Base-by-base conservation (phyloP, 2,329 filamentous ascomycete species). In the Exophiala xenobiotica region DNA sequence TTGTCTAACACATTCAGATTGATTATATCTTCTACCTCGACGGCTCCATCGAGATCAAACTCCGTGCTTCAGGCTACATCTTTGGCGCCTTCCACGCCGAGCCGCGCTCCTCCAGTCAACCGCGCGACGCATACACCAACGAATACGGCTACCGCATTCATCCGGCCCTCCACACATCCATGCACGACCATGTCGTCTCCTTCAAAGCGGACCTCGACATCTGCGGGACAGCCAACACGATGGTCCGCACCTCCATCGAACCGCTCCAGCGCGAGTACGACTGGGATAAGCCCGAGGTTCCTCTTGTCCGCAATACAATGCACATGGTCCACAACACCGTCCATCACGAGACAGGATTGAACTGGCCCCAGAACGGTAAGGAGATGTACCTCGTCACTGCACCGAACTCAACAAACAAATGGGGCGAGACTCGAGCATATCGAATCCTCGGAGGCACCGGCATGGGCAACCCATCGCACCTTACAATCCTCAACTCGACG, bases 21-120 rank as follows among this genome's bases (percentile, higher is more conserved):
- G 70, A 69, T 31, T 80, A 79, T 56, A 64, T 67, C 6, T 81
- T 81, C 63, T 72, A 70, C 58, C 57, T 76, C 6, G 78, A 81
- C 53, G 78, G 78, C 3, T 73, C 71, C 3, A 72, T 82, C 4
- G 67, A 74, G 8, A 72, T 80, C 29, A 74, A 79, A 44, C 74
- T 78, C 0, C 67, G 76, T 7, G 77, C 78, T 12, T 43, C 46
- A 24, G 50, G 57, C 8, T 49, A 47, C 44, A 70, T 72, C 53
- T 68, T 59, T 23, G 54, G 55, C 12, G 60, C 61, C 29, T 63
- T 61, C 43, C 42, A 53, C 38, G 54, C 54, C 6, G 54, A 56
- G 43, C 35, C 54, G 9, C 49, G 48, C 26, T 43, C 27, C 16
- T 39, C 27, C 4, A 22, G 45, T 2, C 29, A 45, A 0, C 20